Evolutionary conservation across 139 green algal species (phyloP).

Genomic region (Chlamydomonas sp.): DNA sequence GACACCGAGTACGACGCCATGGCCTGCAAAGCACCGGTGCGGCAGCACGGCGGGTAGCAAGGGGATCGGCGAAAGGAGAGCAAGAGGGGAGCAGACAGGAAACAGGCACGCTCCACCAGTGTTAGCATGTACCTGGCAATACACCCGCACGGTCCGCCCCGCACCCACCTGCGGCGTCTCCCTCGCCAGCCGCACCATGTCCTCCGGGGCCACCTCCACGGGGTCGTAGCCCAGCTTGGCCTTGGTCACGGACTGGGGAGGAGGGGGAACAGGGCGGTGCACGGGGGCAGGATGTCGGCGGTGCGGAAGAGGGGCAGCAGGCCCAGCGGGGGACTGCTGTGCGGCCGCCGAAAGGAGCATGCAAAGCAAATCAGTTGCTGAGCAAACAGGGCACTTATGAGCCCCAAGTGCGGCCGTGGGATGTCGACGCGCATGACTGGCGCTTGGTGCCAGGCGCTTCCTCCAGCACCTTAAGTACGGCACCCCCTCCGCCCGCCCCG

Average conservation of each 20-base stretch:
- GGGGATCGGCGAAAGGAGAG: not conserved
- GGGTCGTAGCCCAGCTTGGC: constrained; percentile 97
- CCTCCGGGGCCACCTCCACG: constrained; percentile 95
- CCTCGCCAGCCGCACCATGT: constrained; percentile 90
- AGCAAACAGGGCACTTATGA: no score
- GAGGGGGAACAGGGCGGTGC: no score
- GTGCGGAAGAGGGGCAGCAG: no score
- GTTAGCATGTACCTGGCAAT: no score
- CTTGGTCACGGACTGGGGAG: constrained; percentile 91
- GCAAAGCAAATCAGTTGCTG: no score
- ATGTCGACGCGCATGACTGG: no score
- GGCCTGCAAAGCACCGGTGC: no score
- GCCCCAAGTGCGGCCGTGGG: no score
- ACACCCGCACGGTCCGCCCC: not conserved
- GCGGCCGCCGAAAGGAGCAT: no score
- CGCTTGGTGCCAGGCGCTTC: not conserved
- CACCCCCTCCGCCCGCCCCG: not conserved
- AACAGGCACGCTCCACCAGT: not conserved
- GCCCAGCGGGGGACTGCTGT: no score
- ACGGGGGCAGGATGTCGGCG: no score
- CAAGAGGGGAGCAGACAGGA: not conserved
- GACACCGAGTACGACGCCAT: constrained; percentile 98
- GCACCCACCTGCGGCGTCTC: constrained; percentile 59
- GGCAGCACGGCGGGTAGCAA: no score
- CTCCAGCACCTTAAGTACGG: not conserved